Evolutionary conservation across 331 rosid species (phyloP), one percentile per base, ranked within the genome.

Genomic region (Stylosanthes scabra): DNA sequence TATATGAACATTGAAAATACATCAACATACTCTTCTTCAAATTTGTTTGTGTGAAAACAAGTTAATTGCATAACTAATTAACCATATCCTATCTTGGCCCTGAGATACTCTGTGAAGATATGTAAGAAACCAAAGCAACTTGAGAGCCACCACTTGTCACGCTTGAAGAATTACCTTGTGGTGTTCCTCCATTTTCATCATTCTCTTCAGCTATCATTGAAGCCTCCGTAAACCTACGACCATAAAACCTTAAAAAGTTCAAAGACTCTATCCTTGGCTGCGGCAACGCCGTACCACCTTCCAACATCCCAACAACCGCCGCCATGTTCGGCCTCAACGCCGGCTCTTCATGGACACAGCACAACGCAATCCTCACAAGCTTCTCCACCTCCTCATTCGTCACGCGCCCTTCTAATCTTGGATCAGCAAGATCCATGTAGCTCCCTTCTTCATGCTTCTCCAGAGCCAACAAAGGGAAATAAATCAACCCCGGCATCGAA

Each of bases 301-400:
- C 97, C 87, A 91, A 74, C 95, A 88, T 91, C 54, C 95, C 83
- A 69, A 89, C 96, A 70, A 88, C 85, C 29, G 79, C 63, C 62
- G 68, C 88, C 95, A 91, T 91, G 79, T 61, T 89, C 14, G 97
- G 99, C 85, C 99, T 86, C 16, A 88, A 86, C 10, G 74, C 42
- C 1, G 99, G 99, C 31, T 89, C 97, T 84, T 94, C 99, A 4
- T 94, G 95, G 64, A 88, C 96, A 62, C 96, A 94, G 72, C 93
- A 91, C 83, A 94, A 76, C 27, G 96, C 95, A 11, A 94, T 62
- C 11, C 86, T 78, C 78, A 88, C 89, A 13, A 94, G 66, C 77
- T 89, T 91, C 79, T 86, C 91, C 69, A 85, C 96, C 15, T 91
- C 95, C 40, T 86, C 91, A 28, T 5, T 52, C 4, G 89, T 68